A percentile compares a stretch with the other conserved stretches of the same genome.
These are phyloP conservation scores for Tricholoma hemisulphureum DNA, from an alignment of 768 basidiomycete genomes.

Conservation along the genomic window DNA sequence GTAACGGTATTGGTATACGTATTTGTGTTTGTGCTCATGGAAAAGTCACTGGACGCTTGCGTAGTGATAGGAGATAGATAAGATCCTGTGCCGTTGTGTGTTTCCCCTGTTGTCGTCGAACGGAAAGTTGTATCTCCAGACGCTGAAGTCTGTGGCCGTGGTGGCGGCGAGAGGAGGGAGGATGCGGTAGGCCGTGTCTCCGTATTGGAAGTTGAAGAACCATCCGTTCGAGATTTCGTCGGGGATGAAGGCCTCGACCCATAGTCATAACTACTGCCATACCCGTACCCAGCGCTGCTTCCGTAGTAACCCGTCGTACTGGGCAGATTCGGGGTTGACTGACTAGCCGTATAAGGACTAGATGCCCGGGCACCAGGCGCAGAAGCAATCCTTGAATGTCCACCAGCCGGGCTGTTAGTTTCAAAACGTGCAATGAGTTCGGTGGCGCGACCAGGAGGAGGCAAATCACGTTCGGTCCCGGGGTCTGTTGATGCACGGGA, in stretches of 20 bases:
- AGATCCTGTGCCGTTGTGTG: conserved; percentile 28
- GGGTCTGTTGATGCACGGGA: conserved; percentile 61
- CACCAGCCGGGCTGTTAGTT: conserved; percentile 38
- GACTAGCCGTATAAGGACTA: conserved; percentile 34
- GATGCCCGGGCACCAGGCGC: conserved; percentile 41
- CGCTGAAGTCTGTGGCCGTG: conserved; percentile 35
- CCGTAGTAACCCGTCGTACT: conserved; percentile 33
- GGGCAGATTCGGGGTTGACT: conserved; percentile 22
- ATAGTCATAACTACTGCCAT: conserved; percentile 34
- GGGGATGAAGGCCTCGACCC: conserved; percentile 48
- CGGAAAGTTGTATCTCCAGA: conserved; percentile 25
- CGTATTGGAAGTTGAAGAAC: conserved; percentile 36
- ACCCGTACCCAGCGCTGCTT: conserved; percentile 26
- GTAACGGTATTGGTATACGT: conserved; percentile 31
- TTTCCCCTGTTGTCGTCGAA: conserved; percentile 29
- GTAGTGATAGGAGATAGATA: conserved; percentile 34
- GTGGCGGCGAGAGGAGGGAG: conserved; percentile 50
- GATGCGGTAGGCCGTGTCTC: conserved; percentile 32
- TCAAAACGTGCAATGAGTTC: conserved; percentile 77
- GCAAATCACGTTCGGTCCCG: conserved; percentile 40
- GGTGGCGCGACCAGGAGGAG: conserved; percentile 58
- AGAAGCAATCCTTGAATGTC: conserved; percentile 58
- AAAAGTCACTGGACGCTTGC: conserved; percentile 40
- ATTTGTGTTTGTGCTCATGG: conserved; percentile 26
- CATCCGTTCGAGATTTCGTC: conserved; percentile 35